Percentiles rank a stretch among this genome's conserved stretches.
Conservation (phyloP, 306 rosid species). For the Styphnolobium japonicum region DNA sequence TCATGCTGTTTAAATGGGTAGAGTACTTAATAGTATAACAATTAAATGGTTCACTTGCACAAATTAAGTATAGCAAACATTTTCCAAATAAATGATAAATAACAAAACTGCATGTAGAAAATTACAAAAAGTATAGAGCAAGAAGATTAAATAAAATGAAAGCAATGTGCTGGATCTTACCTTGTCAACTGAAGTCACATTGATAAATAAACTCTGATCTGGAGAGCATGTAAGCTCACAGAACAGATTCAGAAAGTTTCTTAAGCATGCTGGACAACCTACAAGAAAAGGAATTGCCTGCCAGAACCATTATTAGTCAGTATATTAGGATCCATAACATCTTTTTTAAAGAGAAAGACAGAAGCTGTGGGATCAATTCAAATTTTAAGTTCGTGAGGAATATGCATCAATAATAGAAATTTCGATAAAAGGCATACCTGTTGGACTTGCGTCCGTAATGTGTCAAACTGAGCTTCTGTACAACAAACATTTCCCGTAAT, state of each 20-base stretch:
- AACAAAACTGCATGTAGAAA: not conserved
- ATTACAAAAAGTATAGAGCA: not conserved
- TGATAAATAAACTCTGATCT: constrained; percentile 92
- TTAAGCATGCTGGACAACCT: constrained; percentile 98
- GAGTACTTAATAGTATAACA: too few species aligned
- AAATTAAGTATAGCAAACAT: too few species aligned
- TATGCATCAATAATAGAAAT: constrained; percentile 7
- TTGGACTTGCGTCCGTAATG: constrained; percentile 79
- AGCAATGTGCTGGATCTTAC: constrained; percentile 38
- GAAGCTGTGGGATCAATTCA: not conserved
- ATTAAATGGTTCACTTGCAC: too few species aligned
- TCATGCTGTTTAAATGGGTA: constrained; percentile 9
- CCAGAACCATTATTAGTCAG: constrained; percentile 18
- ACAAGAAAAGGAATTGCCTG: constrained; percentile 99
- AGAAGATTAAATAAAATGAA: constrained; percentile 5
- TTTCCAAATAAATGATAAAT: constrained; percentile 1
- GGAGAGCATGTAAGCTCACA: constrained; percentile 99
- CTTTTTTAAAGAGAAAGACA: not conserved
- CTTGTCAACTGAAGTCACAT: constrained; percentile 75
- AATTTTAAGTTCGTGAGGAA: not conserved
- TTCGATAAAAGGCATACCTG: constrained; percentile 52
- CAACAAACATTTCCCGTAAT: constrained; percentile 91
- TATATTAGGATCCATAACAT: not conserved
- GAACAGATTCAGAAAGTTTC: constrained; percentile 93
- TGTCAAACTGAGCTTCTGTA: constrained; percentile 86